phyloP scores from a whole-genome alignment of 148 eudicot species.

The Fagopyrum esculentum region DNA sequence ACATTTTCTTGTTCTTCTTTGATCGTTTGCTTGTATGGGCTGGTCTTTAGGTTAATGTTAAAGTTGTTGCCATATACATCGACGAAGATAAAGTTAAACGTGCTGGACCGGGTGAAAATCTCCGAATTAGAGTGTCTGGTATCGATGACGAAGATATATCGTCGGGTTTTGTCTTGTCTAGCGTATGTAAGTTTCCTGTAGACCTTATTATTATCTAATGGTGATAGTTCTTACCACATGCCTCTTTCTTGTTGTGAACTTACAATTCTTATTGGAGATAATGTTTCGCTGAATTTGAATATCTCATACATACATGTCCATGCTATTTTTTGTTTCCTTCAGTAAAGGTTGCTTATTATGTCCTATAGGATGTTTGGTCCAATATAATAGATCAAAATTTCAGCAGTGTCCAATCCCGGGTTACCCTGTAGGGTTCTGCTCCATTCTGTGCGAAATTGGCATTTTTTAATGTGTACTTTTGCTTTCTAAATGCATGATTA shows the following conservation, averaged over 20 bases:
- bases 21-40: background rate
- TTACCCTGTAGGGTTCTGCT: background rate
- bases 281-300: too few species aligned
- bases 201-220: background rate
- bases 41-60: slow-evolving; percentile 65
- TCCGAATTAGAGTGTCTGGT: slow-evolving; percentile 73
- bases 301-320: background rate
- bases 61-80: slow-evolving; percentile 56
- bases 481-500: background rate
- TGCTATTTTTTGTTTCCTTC: background rate
- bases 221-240: too few species aligned
- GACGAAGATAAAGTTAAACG: slow-evolving; percentile 71
- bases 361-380: background rate
- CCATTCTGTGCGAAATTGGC: background rate
- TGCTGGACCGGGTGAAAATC: slow-evolving; percentile 91
- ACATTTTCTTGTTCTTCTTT: background rate
- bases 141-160: slow-evolving; percentile 83
- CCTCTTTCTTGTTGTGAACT: too few species aligned
- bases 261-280: too few species aligned
- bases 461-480: background rate
- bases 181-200: slow-evolving; percentile 40
- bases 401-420: background rate
- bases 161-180: slow-evolving; percentile 68
- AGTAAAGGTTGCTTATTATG: background rate
- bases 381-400: background rate